A percentile compares a stretch with the other conserved stretches of the same genome.
phyloP scores from a whole-genome alignment of 139 green algal species.

The Spirogloea muscicola region DNA sequence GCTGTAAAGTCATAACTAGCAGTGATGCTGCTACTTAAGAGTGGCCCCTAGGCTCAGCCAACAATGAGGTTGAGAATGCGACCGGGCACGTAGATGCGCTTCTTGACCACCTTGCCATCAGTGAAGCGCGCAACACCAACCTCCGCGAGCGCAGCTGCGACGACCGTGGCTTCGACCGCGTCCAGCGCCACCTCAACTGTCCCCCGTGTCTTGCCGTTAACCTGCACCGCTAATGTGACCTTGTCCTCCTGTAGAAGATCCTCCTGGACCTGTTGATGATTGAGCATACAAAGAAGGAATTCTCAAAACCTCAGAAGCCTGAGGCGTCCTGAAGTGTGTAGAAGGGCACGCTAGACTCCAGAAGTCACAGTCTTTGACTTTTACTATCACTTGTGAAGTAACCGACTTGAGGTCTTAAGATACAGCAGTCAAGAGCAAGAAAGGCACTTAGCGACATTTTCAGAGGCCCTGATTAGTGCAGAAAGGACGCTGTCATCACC shows the following conservation, averaged over 20 bases:
- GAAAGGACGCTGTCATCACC: too few relatives aligned
- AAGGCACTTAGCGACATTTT: too few relatives aligned
- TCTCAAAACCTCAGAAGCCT: too few relatives aligned
- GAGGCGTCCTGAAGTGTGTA: too few relatives aligned
- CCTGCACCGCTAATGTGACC: conserved; percentile 70
- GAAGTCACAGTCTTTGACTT: too few relatives aligned
- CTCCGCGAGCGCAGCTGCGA: conserved; percentile 60
- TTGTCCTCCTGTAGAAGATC: conserved; percentile 74
- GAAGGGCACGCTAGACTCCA: too few relatives aligned
- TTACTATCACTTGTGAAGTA: too few relatives aligned
- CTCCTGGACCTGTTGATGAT: conserved; percentile 63
- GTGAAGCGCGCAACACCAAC: conserved; percentile 57
- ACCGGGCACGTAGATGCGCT: conserved; percentile 85
- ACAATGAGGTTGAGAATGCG: conserved; percentile 97
- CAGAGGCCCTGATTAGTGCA: too few relatives aligned
- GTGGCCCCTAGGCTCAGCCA: too few relatives aligned
- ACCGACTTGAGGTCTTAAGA: too few relatives aligned
- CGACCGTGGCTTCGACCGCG: conserved; percentile 62
- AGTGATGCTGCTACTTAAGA: not conserved
- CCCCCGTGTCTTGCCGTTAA: conserved; percentile 89
- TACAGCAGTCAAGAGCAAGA: too few relatives aligned
- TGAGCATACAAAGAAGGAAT: too few relatives aligned
- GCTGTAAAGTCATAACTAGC: not conserved
- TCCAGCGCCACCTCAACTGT: conserved; percentile 69
- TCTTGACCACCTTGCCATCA: conserved; percentile 67